phyloP scores from a whole-genome alignment of 768 basidiomycete species.

The Leccinum boreale region DNA sequence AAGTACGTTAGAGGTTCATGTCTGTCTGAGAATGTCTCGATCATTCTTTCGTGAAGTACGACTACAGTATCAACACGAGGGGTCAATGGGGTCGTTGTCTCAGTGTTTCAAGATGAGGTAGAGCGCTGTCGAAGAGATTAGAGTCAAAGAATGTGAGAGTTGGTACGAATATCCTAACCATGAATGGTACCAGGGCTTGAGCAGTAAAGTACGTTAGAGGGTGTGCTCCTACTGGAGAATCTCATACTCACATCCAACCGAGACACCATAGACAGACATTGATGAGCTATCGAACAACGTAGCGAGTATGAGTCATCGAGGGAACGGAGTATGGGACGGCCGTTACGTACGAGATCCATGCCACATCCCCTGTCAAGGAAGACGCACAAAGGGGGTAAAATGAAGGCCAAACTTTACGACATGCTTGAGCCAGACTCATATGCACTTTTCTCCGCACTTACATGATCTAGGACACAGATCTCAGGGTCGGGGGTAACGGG shows the following conservation, averaged over 20 bases:
- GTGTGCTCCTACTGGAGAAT: not conserved
- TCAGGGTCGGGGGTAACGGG: not conserved
- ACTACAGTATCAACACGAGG: not conserved
- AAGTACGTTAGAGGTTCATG: slow-evolving; percentile 4
- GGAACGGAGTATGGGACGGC: not conserved
- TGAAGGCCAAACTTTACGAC: slow-evolving; percentile 53
- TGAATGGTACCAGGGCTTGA: slow-evolving; percentile 76
- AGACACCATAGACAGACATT: slow-evolving; percentile 79
- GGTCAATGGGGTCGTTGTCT: not conserved
- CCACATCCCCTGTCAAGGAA: slow-evolving; percentile 85
- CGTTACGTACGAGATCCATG: slow-evolving; percentile 61
- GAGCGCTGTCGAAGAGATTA: slow-evolving; percentile 45
- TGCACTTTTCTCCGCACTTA: slow-evolving; percentile 17
- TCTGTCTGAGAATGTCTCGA: not conserved
- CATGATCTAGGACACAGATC: slow-evolving; percentile 39
- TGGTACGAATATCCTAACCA: slow-evolving; percentile 32
- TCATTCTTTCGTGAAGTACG: not conserved
- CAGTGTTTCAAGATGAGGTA: slow-evolving; percentile 81
- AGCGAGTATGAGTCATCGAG: not conserved
- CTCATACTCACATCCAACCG: slow-evolving; percentile 65
- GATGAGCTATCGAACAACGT: slow-evolving; percentile 41
- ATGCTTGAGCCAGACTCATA: slow-evolving; percentile 8
- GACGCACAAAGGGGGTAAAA: slow-evolving; percentile 82
- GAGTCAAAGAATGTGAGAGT: slow-evolving; percentile 5
- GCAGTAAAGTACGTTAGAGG: slow-evolving; percentile 11